phyloP scores from a whole-genome alignment of 768 basidiomycete species.

The Lactarius hengduanensis region DNA sequence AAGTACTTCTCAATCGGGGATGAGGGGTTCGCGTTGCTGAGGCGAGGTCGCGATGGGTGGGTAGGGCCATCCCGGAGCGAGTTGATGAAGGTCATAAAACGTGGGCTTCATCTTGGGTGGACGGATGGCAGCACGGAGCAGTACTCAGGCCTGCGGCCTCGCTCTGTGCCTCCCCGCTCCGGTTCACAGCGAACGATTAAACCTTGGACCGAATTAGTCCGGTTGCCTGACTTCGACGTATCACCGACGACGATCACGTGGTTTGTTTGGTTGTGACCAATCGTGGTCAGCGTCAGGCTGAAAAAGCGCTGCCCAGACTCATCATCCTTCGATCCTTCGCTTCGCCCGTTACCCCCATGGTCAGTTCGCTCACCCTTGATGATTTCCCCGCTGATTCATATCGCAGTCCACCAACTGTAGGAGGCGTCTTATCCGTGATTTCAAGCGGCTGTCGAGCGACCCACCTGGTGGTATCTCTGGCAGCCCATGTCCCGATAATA shows the following conservation, averaged over 20 bases:
- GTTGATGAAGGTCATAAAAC: too few relatives aligned
- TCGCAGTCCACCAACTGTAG: slow-evolving; percentile 88
- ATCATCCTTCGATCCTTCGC: slow-evolving; percentile 16
- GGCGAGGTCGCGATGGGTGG: too few relatives aligned
- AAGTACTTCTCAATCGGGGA: too few relatives aligned
- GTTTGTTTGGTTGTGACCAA: slow-evolving; percentile 14
- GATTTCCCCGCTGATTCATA: neutral
- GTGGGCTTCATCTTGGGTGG: too few relatives aligned
- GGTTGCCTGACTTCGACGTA: too few relatives aligned
- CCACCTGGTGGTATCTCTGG: slow-evolving; percentile 96
- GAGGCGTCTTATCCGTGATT: slow-evolving; percentile 95
- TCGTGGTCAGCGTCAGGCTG: slow-evolving; percentile 1
- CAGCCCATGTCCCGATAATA: slow-evolving; percentile 96
- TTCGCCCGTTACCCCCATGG: slow-evolving; percentile 27
- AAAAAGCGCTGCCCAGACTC: slow-evolving; percentile 20
- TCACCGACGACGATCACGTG: slow-evolving; percentile 14
- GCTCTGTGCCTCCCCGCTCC: too few relatives aligned
- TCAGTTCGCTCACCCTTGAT: slow-evolving; percentile 2
- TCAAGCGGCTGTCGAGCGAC: slow-evolving; percentile 92
- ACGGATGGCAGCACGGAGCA: too few relatives aligned
- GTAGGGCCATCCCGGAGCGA: too few relatives aligned
- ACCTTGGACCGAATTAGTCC: too few relatives aligned
- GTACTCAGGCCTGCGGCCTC: too few relatives aligned
- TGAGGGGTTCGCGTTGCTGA: too few relatives aligned
- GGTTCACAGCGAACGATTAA: too few relatives aligned